Percentiles rank a stretch among this genome's conserved stretches.
These are phyloP conservation scores for Brassica cretica DNA, from an alignment of 345 rosid species.

Conservation along the genomic window DNA sequence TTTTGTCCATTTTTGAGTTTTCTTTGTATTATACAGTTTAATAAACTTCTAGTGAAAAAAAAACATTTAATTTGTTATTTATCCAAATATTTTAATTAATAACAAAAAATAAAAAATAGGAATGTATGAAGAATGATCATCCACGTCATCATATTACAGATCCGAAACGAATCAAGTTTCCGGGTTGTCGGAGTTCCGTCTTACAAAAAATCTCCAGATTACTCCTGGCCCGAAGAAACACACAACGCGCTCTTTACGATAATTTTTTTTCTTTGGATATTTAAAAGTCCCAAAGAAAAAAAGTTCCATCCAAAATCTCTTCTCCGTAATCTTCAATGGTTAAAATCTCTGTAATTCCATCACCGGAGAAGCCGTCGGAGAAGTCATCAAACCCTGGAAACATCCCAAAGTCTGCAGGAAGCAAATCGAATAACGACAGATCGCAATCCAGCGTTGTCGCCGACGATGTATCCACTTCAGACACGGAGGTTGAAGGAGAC, in stretches of 20 bases:
- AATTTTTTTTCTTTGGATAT: neutral
- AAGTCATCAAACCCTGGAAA: slow-evolving; percentile 60
- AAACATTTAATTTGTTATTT: neutral
- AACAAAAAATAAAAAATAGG: neutral
- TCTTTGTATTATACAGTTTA: no score
- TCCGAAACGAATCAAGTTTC: neutral
- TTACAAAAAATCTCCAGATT: slow-evolving; percentile 13
- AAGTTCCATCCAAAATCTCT: slow-evolving; percentile 46
- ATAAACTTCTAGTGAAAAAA: no score
- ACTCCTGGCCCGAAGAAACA: slow-evolving; percentile 7
- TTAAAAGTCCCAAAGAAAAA: slow-evolving; percentile 67
- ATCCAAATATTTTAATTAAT: neutral
- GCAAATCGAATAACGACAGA: slow-evolving; percentile 32
- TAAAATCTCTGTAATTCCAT: no score
- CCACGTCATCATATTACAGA: neutral
- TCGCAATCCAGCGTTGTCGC: slow-evolving; percentile 40
- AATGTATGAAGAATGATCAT: neutral
- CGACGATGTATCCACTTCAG: slow-evolving; percentile 42
- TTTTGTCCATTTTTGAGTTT: no score
- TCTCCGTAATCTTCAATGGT: slow-evolving; percentile 6
- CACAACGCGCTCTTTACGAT: neutral
- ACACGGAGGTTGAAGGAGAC: slow-evolving; percentile 48
- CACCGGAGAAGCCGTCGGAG: slow-evolving; percentile 21
- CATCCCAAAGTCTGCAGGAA: slow-evolving; percentile 48
- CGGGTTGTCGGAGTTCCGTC: slow-evolving; percentile 27